phyloP scores from a whole-genome alignment of 2,329 filamentous ascomycete genomes.

The Cladosporium phlei region DNA sequence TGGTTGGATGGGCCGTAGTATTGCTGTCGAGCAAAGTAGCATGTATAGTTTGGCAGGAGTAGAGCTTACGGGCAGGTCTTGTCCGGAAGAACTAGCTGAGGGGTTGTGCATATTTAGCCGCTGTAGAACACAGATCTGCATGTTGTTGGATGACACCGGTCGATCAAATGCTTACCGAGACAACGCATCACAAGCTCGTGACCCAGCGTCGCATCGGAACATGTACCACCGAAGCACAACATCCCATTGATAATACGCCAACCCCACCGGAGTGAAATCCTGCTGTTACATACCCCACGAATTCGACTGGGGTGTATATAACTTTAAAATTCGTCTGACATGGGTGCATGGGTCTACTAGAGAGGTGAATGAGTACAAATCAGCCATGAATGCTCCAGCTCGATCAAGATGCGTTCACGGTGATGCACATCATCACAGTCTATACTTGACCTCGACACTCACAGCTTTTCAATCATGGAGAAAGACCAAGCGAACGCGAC shows the following conservation, averaged over 20 bases:
- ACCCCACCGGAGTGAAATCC: not conserved
- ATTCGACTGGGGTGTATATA: not conserved
- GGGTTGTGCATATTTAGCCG: not conserved
- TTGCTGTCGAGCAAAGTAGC: not conserved
- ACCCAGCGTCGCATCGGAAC: not conserved
- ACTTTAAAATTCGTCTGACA: not conserved
- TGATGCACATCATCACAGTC: not conserved
- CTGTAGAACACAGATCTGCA: not conserved
- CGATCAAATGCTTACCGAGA: not conserved
- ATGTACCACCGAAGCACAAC: not conserved
- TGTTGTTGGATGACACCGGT: not conserved
- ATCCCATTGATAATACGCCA: not conserved
- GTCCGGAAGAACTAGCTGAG: not conserved
- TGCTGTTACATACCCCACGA: not conserved
- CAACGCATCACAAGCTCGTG: not conserved
- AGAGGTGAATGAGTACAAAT: not conserved
- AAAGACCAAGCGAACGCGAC: not conserved
- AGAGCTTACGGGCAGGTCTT: not conserved
- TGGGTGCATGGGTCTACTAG: not conserved
- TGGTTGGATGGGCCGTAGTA: not conserved
- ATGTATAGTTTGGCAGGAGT: not conserved
- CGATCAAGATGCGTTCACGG: not conserved
- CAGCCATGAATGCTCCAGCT: not conserved
- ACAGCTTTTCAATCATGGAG: not conserved
- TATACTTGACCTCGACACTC: not conserved